These are phyloP conservation scores for Lachnellula suecica DNA, from an alignment of 2,329 filamentous ascomycete genomes.

Conservation along the genomic window DNA sequence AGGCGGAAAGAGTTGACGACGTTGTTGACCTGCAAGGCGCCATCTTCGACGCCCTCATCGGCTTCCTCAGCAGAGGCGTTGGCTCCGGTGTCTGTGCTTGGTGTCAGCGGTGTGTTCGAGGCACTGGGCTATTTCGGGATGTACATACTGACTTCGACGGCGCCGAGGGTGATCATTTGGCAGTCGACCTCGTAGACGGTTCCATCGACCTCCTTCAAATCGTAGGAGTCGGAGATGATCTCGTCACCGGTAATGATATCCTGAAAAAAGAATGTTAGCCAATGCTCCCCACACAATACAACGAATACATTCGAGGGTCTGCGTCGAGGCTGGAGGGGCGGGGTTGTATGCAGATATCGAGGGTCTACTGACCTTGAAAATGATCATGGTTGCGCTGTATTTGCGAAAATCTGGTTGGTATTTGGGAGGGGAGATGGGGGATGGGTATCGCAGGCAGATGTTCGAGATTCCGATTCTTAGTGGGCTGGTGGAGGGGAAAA, in stretches of 20 bases:
- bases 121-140: constrained; percentile 1
- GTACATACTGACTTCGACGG: constrained; percentile 64
- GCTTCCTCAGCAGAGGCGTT: constrained; percentile 95
- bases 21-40: constrained; percentile 78
- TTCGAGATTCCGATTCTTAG: constrained; percentile 2
- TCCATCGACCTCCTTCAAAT: constrained; percentile 76
- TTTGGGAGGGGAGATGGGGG: constrained; percentile 1
- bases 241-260: constrained; percentile 89
- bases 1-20: constrained; percentile 91
- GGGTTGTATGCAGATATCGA: not conserved
- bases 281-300: constrained; percentile 5
- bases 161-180: constrained; percentile 80
- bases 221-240: constrained; percentile 94
- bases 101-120: constrained; percentile 14
- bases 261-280: constrained; percentile 45
- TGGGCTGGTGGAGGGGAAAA: constrained; percentile 22
- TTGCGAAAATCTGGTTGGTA: not conserved
- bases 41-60: constrained; percentile 73
- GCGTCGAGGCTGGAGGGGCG: not conserved
- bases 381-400: constrained; percentile 49
- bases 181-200: constrained; percentile 90
- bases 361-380: constrained; percentile 49
- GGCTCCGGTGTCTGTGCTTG: constrained; percentile 73
- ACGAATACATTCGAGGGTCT: too few relatives aligned
- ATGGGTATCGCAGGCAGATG: constrained; percentile 2